These are phyloP conservation scores for Cladosporium austrohemisphaericum DNA, from an alignment of 2,329 filamentous ascomycete species.

Conservation along the genomic window DNA sequence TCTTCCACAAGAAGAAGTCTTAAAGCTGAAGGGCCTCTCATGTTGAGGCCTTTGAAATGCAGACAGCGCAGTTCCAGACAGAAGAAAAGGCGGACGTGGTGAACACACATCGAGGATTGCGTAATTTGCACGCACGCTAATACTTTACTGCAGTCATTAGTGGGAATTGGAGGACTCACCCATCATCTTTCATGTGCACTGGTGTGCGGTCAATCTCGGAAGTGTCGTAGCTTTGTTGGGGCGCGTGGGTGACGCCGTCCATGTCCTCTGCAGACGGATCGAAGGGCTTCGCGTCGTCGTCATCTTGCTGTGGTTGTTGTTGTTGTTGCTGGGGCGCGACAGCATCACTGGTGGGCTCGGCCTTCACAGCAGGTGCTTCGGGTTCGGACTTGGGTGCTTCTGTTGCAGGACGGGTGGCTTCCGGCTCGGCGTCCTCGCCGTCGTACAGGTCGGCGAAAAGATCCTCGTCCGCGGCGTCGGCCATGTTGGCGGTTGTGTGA, in stretches of 20 bases:
- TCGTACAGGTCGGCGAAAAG: slow-evolving; percentile 87
- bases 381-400: slow-evolving; percentile 12
- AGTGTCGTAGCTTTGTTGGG: neutral
- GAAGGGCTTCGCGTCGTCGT: slow-evolving; percentile 50
- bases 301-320: slow-evolving; percentile 23
- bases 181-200: slow-evolving; percentile 72
- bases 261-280: slow-evolving; percentile 30
- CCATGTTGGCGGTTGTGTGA: slow-evolving; percentile 52
- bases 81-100: too few species aligned
- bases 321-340: slow-evolving; percentile 2
- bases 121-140: slow-evolving; percentile 13
- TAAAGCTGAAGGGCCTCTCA: too few species aligned
- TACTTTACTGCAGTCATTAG: neutral
- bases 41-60: too few species aligned
- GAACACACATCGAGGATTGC: too few species aligned
- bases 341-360: slow-evolving; percentile 9
- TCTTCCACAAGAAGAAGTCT: too few species aligned
- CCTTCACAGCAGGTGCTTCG: slow-evolving; percentile 17
- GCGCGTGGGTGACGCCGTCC: slow-evolving; percentile 1
- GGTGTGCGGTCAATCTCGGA: slow-evolving; percentile 2
- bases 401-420: slow-evolving; percentile 15
- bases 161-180: slow-evolving; percentile 58
- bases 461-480: slow-evolving; percentile 85
- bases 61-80: too few species aligned
- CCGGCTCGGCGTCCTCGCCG: slow-evolving; percentile 61